Evolutionary conservation across 306 rosid genomes (phyloP), one percentile per base, ranked within the genome.

Genomic region (Gastrolobium bilobum): DNA sequence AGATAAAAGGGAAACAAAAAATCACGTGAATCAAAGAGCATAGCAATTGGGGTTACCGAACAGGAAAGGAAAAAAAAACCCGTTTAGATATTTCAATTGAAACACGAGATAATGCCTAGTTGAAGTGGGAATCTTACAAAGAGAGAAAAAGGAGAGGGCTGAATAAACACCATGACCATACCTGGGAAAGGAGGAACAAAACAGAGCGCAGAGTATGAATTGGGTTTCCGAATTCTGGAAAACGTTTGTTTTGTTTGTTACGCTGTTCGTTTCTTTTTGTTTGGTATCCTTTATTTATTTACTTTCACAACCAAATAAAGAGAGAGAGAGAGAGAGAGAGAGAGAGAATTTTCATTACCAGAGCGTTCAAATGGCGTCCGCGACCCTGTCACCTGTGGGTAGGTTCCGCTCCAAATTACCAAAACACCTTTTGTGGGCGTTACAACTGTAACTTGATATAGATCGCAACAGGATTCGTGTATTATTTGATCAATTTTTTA

Each of bases 121-220:
- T 79, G 13, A 30, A 65, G 61, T n/a, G 50, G 11, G 83, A 79
- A 72, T 71, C 68, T 37, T 37, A 53, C 48, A 66, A 6, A 14
- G 46, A 59, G 58, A 76, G 53, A 43, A 5, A 69, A 53, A 39
- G 34, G 37, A 78, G 78, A 68, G 68, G 33, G 6, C 43, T 48
- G 20, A 60, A 73, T 83, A n/a, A n/a, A n/a, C n/a, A n/a, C n/a
- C n/a, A n/a, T n/a, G n/a, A n/a, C n/a, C n/a, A n/a, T n/a, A 84
- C 91, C 89, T 86, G 87, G 7, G 68, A 63, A 81, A 79, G 84
- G 84, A 85, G 78, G 88, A 81, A 65, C 70, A 61, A 43, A 70
- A 50, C 35, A 43, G 65, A 33, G 78, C 51, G 76, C 52, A 79
- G 71, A 80, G 82, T n/a, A 81, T 50, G 82, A 72, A 63, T 50